Evolutionary conservation across 805 yeast species (phyloP).

Genomic region (Candida suzukii): DNA sequence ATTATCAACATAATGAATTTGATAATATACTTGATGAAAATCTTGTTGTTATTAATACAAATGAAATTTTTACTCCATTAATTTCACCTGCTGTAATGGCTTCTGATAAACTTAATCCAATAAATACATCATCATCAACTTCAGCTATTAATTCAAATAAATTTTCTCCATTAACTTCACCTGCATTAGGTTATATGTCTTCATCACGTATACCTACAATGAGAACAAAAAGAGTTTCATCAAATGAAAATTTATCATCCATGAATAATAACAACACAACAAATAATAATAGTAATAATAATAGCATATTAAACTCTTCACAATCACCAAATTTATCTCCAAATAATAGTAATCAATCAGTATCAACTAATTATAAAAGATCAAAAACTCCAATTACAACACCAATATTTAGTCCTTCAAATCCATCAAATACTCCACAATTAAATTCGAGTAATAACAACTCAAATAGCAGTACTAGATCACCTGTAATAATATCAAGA

Average conservation of each 20-base stretch:
- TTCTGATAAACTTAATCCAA: constrained; percentile 27
- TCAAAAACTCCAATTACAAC: constrained; percentile 34
- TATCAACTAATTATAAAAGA: constrained; percentile 20
- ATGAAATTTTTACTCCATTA: constrained; percentile 65
- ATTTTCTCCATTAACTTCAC: constrained; percentile 55
- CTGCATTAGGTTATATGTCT: constrained; percentile 51
- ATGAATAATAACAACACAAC: constrained; percentile 13
- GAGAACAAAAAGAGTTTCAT: constrained; percentile 18
- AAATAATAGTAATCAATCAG: no score
- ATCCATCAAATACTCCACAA: constrained; percentile 7
- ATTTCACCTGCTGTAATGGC: constrained; percentile 75
- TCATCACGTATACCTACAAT: constrained; percentile 14
- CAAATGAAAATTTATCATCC: no score
- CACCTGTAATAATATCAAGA: constrained; percentile 30
- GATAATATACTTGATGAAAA: background rate
- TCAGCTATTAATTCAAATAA: constrained; percentile 10
- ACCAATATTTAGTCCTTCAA: constrained; percentile 30
- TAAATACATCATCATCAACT: no score
- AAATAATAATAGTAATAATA: background rate
- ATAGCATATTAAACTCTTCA: no score
- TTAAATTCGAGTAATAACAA: constrained; percentile 3
- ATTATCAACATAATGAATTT: no score
- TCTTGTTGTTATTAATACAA: constrained; percentile 33
- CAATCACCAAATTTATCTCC: background rate
- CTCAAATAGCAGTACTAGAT: constrained; percentile 13